Base-by-base conservation (phyloP, 2,329 filamentous ascomycete species). In the Fusarium globosum region DNA sequence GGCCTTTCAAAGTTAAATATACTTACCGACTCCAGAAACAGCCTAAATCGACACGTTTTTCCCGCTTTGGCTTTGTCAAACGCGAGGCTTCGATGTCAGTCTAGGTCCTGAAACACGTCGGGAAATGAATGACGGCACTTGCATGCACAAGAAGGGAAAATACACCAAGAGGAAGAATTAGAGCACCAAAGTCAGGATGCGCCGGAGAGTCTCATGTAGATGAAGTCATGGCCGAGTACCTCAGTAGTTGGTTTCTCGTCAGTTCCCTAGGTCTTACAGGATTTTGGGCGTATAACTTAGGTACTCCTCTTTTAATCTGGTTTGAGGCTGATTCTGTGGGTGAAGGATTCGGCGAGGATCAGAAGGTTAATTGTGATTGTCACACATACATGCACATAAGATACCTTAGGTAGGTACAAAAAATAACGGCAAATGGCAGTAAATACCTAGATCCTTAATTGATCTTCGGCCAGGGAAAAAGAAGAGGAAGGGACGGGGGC, bases 311-410 rank as follows among this genome's bases (percentile, higher is more conserved):
- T 66, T 48, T 48, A 53, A 55, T 55, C 48, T 42, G 43, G 21
- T 21, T 48, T 38, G 39, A 52, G 45, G 12, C n/a, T 69, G 43
- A 41, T 18, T 51, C 46, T 13, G 30, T 18, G 36, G 23, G 38
- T 39, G 35, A 41, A 65, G 60, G 49, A 58, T 59, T 57, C 49
- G 39, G 48, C 12, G 26, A 62, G 61, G 56, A 61, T 48, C 33
- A 48, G 62, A 52, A 36, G 49, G 58, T 63, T 56, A 46, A 71
- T 64, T 74, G n/a, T 38, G 56, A 57, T 64, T 59, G 71, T 74
- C 55, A 55, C 58, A 59, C 41, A 30, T 28, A 28, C 28, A 28
- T 28, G 28, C 28, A 30, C 41, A 18, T 14, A 46, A 57, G 23
- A 7, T 14, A 26, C n/a, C n/a, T n/a, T n/a, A 26, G 26, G 26